Conservation (phyloP, 2,329 filamentous ascomycete genomes). For the Nothophaeocryptopus gaeumannii region DNA sequence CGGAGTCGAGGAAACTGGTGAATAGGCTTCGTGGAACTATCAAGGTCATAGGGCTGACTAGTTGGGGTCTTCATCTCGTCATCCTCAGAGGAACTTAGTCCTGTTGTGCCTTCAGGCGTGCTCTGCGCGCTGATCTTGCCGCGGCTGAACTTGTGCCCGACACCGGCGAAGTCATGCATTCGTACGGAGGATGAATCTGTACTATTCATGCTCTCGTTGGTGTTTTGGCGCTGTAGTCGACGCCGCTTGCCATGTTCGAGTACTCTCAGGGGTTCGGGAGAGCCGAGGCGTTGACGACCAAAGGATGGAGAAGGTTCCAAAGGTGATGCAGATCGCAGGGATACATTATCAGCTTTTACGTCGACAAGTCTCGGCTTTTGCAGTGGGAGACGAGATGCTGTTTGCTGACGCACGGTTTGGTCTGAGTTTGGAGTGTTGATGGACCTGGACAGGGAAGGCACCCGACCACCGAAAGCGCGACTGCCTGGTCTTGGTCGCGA, state of each 20-base stretch:
- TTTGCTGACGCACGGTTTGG: slow-evolving; percentile 9
- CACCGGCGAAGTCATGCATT: neutral
- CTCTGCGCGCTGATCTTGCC: slow-evolving; percentile 20
- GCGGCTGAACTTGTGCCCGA: neutral
- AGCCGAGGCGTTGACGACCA: slow-evolving; percentile 5
- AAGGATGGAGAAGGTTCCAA: slow-evolving; percentile 9
- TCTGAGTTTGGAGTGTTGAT: neutral
- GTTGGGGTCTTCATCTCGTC: slow-evolving; percentile 27
- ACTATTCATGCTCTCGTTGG: slow-evolving; percentile 18
- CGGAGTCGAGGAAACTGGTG: neutral
- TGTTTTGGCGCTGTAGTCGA: slow-evolving; percentile 21
- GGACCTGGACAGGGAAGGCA: slow-evolving; percentile 2
- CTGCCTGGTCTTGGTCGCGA: slow-evolving; percentile 24
- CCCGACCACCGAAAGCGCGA: neutral
- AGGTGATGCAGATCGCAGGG: neutral
- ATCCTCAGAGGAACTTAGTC: slow-evolving; percentile 23
- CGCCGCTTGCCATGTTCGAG: slow-evolving; percentile 29
- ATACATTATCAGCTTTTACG: slow-evolving; percentile 18
- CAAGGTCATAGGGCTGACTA: slow-evolving; percentile 7
- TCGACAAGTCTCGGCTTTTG: slow-evolving; percentile 26
- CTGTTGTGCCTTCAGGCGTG: slow-evolving; percentile 24
- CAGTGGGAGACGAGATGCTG: slow-evolving; percentile 31
- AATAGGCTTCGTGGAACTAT: slow-evolving; percentile 1
- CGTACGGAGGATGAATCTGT: slow-evolving; percentile 9
- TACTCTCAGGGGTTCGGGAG: slow-evolving; percentile 25